Percentiles rank a stretch among this genome's conserved stretches.
Conservation (phyloP, 306 rosid species). For the Fagus sylvatica region DNA sequence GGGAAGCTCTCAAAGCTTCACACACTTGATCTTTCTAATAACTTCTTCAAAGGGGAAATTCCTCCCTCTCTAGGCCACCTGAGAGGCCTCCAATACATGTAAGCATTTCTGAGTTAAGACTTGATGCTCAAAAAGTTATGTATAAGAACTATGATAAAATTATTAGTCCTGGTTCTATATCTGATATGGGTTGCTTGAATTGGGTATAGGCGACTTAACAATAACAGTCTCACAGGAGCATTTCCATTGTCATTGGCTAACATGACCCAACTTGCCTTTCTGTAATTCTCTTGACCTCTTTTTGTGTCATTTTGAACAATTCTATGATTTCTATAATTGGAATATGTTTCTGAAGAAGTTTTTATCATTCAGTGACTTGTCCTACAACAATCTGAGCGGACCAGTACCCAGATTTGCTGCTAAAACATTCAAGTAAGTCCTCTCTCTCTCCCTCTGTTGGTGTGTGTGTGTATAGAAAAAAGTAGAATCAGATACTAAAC, state of each 20-base stretch:
- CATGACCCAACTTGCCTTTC: conserved; percentile 86
- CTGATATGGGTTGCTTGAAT: conserved; percentile 23
- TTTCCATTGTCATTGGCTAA: conserved; percentile 75
- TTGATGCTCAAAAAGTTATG: conserved; percentile 5
- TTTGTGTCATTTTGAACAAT: conserved; percentile 12
- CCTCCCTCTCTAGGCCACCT: conserved; percentile 70
- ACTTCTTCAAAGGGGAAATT: conserved; percentile 68
- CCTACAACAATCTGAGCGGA: conserved; percentile 85
- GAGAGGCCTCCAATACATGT: conserved; percentile 82
- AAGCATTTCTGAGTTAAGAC: conserved; percentile 36
- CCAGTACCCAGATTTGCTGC: conserved; percentile 89
- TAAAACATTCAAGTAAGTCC: conserved; percentile 79
- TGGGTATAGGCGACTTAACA: conserved; percentile 85
- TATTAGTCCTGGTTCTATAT: conserved; percentile 13
- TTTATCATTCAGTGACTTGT: conserved; percentile 65
- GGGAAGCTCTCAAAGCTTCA: conserved; percentile 79
- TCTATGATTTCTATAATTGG: conserved; percentile 10
- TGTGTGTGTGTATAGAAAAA: conserved; percentile 15
- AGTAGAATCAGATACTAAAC: conserved; percentile 11
- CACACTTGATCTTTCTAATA: conserved; percentile 88
- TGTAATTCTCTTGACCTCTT: conserved; percentile 56
- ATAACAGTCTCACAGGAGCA: conserved; percentile 78
- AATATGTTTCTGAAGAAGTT: conserved; percentile 27
- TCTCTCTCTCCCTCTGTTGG: conserved; percentile 8
- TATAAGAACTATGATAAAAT: neutral